Base-by-base conservation (phyloP, 768 basidiomycete genomes). In the Hypholoma sublateritium region DNA sequence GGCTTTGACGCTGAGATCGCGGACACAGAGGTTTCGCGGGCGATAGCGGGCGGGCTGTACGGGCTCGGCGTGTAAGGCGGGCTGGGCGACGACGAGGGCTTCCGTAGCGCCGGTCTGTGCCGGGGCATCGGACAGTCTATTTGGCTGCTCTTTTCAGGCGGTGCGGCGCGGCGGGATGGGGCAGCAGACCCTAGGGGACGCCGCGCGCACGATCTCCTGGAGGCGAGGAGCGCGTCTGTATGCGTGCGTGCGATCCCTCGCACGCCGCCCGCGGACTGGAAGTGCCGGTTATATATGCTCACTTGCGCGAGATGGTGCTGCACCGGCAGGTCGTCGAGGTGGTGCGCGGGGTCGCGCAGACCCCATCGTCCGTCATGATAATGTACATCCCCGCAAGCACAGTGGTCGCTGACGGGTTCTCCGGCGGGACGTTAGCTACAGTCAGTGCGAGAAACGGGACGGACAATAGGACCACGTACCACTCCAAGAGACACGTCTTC, bases 371-470 rank as follows among this genome's bases (percentile, higher is more conserved):
- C 34, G 79, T 78, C 3, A 88, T 88, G 52, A 95, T 71, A 54
- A 94, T 85, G 11, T 92, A 94, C 84, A 97, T 93, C n/a, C 89
- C 90, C 0, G 91, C 90, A 1, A 98, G 80, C 0, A 87, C 81
- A 45, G 88, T 91, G 69, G 96, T 89, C 1, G 92, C 93, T 53
- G 81, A 77, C 49, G 94, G 68, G 65, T 95, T 92, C 59, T 88
- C 88, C 0, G 88, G 81, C 17, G 53, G 24, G 46, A 25, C 8
- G 50, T 14, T 43, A 28, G 49, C 57, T 19, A 62, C 46, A 41
- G 50, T 46, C 22, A 17, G 36, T n/a, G 28, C 37, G 19, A 37
- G 8, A 4, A 16, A 24, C 7, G 43, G 25, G 35, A 49, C 36
- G 41, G 16, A 55, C 22, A 37, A 12, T 24, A 49, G 24, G 62